A percentile compares a stretch with the other conserved stretches of the same genome.
Evolutionary conservation across 306 rosid species (phyloP).

Genomic region (Luffa aegyptiaca): DNA sequence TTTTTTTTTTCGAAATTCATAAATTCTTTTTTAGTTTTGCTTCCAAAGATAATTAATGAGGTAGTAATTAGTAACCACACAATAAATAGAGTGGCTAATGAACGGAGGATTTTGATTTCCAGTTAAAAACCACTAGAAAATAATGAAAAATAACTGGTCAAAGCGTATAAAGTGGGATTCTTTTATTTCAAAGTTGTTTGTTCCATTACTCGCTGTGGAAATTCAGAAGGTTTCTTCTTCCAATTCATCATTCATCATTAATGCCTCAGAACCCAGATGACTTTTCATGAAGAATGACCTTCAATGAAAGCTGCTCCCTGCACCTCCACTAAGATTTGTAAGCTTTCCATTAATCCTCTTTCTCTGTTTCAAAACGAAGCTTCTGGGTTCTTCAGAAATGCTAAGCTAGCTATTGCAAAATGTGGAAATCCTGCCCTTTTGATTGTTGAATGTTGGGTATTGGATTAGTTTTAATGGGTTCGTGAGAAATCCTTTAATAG

Average conservation of each 20-base stretch:
- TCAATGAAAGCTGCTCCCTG: background rate
- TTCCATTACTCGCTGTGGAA: background rate
- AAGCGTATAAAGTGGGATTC: constrained; percentile 7
- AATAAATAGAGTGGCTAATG: background rate
- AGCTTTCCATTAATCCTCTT: background rate
- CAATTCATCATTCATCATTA: background rate
- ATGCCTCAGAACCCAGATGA: background rate
- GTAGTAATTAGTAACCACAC: background rate
- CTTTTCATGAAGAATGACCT: background rate
- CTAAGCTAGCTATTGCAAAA: background rate
- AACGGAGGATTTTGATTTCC: background rate
- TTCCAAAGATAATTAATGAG: background rate
- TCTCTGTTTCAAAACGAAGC: background rate
- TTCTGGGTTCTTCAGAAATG: background rate
- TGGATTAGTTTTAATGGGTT: background rate
- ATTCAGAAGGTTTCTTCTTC: background rate
- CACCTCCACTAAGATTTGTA: background rate
- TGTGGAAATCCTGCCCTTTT: background rate
- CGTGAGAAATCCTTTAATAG: background rate
- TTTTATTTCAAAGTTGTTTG: background rate
- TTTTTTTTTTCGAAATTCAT: too few relatives aligned
- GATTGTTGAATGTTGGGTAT: background rate
- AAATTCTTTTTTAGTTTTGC: too few relatives aligned
- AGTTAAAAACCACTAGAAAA: constrained; percentile 1
- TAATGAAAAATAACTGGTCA: background rate